These are phyloP conservation scores for Epichloe glyceriae DNA, from an alignment of 2,329 filamentous ascomycete species.

Conservation along the genomic window DNA sequence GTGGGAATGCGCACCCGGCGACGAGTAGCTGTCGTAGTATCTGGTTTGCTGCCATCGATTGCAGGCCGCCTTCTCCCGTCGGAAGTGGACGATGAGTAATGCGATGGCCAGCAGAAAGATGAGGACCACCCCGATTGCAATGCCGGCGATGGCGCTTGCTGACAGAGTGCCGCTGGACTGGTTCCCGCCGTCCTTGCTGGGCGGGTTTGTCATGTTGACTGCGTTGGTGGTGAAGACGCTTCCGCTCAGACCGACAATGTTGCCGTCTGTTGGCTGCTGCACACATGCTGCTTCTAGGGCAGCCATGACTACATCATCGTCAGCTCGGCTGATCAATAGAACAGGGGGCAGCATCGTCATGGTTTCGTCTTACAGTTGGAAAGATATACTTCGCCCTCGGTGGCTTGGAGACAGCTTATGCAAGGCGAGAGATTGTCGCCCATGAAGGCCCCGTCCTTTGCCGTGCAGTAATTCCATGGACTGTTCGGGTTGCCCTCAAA, in stretches of 20 bases:
- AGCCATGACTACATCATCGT: slow-evolving; percentile 26
- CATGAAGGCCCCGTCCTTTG: slow-evolving; percentile 21
- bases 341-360: no score
- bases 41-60: slow-evolving; percentile 9
- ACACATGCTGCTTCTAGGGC: slow-evolving; percentile 35
- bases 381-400: slow-evolving; percentile 27
- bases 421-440: slow-evolving; percentile 23
- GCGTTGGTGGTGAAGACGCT: slow-evolving; percentile 25
- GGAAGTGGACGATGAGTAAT: slow-evolving; percentile 36
- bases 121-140: slow-evolving; percentile 32
- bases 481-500: slow-evolving; percentile 11
- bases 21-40: slow-evolving; percentile 7
- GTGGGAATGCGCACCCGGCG: slow-evolving; percentile 13
- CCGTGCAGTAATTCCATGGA: slow-evolving; percentile 29
- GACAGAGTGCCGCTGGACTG: slow-evolving; percentile 23
- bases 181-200: slow-evolving; percentile 13
- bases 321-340: not conserved
- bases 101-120: slow-evolving; percentile 27
- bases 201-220: slow-evolving; percentile 28
- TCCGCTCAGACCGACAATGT: slow-evolving; percentile 26
- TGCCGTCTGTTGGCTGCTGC: slow-evolving; percentile 27
- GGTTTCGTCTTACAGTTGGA: slow-evolving; percentile 32
- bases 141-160: slow-evolving; percentile 40
- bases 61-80: slow-evolving; percentile 25
- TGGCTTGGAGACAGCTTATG: slow-evolving; percentile 29